Evolutionary conservation across 2,329 filamentous ascomycete species (phyloP).

Genomic region (Calonectria henricotiae): DNA sequence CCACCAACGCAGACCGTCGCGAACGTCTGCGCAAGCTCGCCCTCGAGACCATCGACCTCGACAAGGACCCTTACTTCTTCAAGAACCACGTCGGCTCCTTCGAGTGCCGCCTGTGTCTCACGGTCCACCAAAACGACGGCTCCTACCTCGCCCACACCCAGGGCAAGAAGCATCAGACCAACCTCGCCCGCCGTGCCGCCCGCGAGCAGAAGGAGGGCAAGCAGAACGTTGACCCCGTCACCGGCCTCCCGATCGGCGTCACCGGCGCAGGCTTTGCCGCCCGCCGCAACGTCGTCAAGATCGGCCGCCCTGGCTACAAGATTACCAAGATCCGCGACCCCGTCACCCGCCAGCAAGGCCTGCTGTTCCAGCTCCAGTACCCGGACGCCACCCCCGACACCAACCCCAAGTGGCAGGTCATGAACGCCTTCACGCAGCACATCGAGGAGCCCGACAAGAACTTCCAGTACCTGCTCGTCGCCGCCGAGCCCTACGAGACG

Average conservation of each 20-base stretch:
- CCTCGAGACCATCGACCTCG: conserved; percentile 98
- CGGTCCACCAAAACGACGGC: conserved; percentile 98
- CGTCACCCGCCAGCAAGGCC: conserved; percentile 87
- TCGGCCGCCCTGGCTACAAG: conserved; percentile 96
- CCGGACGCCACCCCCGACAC: conserved; percentile 87
- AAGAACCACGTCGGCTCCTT: conserved; percentile 99
- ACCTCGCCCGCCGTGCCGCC: conserved; percentile 95
- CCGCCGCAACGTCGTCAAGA: conserved; percentile 90
- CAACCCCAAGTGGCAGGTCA: conserved; percentile 90
- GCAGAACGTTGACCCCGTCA: conserved; percentile 77
- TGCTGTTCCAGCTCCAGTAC: conserved; percentile 97
- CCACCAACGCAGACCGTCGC: conserved; percentile 96
- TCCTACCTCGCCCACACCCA: conserved; percentile 99
- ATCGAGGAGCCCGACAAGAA: conserved; percentile 94
- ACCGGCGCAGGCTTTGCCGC: conserved; percentile 76
- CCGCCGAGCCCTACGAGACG: conserved; percentile 98
- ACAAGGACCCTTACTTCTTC: conserved; percentile 99
- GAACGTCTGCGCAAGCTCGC: conserved; percentile 98
- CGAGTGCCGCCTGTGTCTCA: conserved; percentile 96
- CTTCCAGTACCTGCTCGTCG: conserved; percentile 95
- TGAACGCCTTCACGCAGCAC: conserved; percentile 97
- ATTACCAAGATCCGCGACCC: conserved; percentile 97
- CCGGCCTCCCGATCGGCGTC: conserved; percentile 81
- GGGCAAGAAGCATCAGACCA: conserved; percentile 98
- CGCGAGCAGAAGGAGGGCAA: conserved; percentile 93